Conservation (phyloP, 2,329 filamentous ascomycete genomes). For the Colletotrichum sp. region DNA sequence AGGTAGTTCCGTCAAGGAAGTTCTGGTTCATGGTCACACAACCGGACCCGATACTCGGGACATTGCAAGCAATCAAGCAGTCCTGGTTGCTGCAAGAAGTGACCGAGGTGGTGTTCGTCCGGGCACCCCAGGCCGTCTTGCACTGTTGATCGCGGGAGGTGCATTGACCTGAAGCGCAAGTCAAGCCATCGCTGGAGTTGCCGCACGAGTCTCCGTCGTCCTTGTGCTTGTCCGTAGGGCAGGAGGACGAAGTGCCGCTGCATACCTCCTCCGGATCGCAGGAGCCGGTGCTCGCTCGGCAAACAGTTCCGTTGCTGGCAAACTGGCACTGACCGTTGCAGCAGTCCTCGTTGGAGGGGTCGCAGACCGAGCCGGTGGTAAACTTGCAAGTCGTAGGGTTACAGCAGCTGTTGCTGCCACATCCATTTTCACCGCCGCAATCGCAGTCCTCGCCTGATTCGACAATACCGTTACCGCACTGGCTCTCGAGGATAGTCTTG, state of each 20-base stretch:
- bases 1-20: slow-evolving; percentile 90
- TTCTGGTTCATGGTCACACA: slow-evolving; percentile 86
- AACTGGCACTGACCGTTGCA: slow-evolving; percentile 73
- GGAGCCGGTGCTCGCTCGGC: slow-evolving; percentile 76
- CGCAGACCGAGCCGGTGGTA: slow-evolving; percentile 76
- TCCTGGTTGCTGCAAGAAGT: slow-evolving; percentile 71
- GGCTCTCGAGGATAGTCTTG: slow-evolving; percentile 78
- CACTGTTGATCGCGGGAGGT: slow-evolving; percentile 92
- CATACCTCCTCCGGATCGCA: slow-evolving; percentile 91
- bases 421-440: slow-evolving; percentile 79
- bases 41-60: slow-evolving; percentile 68
- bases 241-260: slow-evolving; percentile 72
- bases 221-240: slow-evolving; percentile 74
- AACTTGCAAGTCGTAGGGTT: slow-evolving; percentile 88
- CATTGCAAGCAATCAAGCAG: slow-evolving; percentile 79
- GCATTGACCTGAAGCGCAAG: slow-evolving; percentile 92
- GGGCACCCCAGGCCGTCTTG: slow-evolving; percentile 78
- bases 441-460: slow-evolving; percentile 91
- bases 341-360: slow-evolving; percentile 82
- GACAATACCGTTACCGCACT: slow-evolving; percentile 97
- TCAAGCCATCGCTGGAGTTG: slow-evolving; percentile 62
- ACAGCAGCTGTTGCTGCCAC: slow-evolving; percentile 81
- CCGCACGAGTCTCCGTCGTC: slow-evolving; percentile 78
- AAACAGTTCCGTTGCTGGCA: slow-evolving; percentile 72
- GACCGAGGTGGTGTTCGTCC: slow-evolving; percentile 77